Evolutionary conservation across 352 stramenopile genomes (phyloP), one percentile per base, ranked within the genome.

Genomic region (Plasmopara halstedii): DNA sequence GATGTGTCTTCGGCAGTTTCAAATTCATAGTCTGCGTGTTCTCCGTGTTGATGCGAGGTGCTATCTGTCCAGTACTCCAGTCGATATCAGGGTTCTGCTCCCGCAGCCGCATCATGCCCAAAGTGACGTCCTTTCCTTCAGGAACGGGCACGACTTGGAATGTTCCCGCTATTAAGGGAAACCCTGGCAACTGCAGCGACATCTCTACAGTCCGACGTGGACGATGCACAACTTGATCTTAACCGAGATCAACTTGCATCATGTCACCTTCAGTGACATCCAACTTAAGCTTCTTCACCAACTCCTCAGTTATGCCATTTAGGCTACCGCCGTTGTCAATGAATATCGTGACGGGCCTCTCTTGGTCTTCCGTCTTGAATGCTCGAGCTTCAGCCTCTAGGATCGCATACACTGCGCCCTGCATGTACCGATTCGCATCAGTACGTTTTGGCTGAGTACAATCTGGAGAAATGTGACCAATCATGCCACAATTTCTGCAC

Each of bases 51-150:
- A 49, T 44, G 17, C 31, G 23, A 49, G 31, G 39, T 8, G 26
- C 15, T n/a, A 57, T 8, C 2, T 19, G n/a, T 33, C 21, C 22
- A 19, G 39, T 44, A 48, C 20, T 33, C 36, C 43, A 53, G 33
- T 58, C 27, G 18, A 58, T 45, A 43, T 58, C 38, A 7, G 51
- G 51, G 13, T 53, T 58, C 13, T 58, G 42, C 23, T 58, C 50
- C 21, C 42, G 26, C 19, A 58, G 50, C 50, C 35, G 51, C 27
- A 57, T 50, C 50, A 51, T 51, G 4, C 50, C 50, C 3, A 57
- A 7, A 7, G 50, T 29, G 15, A 53, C 29, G 31, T 58, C 50
- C 13, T 59, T 58, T 21, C 17, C 18, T 25, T 41, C 14, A 27
- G 35, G 18, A 41, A n/a, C 35, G n/a, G 35, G 19, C 35, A 41